Evolutionary conservation across 2,329 filamentous ascomycete genomes (phyloP).

Genomic region (Apiospora rasikravindrae): DNA sequence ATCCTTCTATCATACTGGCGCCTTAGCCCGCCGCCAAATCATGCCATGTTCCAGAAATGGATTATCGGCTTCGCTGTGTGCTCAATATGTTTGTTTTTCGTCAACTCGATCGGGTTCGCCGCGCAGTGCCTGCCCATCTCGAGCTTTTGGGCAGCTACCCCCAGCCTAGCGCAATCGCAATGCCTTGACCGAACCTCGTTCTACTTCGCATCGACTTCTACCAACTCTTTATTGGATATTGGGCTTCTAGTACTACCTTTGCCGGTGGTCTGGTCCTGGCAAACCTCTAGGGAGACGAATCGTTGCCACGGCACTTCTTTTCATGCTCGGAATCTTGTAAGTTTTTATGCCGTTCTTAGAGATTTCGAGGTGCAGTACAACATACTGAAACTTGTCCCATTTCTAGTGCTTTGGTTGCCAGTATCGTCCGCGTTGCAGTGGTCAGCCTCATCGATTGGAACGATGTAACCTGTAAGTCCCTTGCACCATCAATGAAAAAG

Average conservation of each 20-base stretch:
- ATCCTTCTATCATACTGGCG: slow-evolving; percentile 39
- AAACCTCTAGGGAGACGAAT: slow-evolving; percentile 37
- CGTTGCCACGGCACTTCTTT: slow-evolving; percentile 38
- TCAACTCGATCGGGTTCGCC: neutral
- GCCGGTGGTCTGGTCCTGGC: slow-evolving; percentile 38
- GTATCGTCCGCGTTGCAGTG: slow-evolving; percentile 36
- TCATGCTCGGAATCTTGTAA: slow-evolving; percentile 40
- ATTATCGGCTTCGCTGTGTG: neutral
- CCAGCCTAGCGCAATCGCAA: slow-evolving; percentile 26
- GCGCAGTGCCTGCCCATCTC: neutral
- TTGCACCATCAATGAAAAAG: neutral
- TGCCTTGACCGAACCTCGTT: slow-evolving; percentile 34
- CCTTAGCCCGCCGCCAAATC: slow-evolving; percentile 27
- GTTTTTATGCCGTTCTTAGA: slow-evolving; percentile 18
- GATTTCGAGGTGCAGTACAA: neutral
- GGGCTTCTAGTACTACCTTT: slow-evolving; percentile 38
- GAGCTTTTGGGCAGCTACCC: neutral
- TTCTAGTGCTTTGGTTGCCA: slow-evolving; percentile 34
- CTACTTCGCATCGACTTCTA: slow-evolving; percentile 34
- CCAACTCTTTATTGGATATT: slow-evolving; percentile 38
- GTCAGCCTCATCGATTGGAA: slow-evolving; percentile 33
- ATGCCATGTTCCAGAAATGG: neutral
- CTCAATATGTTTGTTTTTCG: neutral
- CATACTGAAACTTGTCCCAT: neutral
- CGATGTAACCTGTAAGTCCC: slow-evolving; percentile 32